Conservation (phyloP, 805 yeast species). For the Isabelozyma gotoi region DNA sequence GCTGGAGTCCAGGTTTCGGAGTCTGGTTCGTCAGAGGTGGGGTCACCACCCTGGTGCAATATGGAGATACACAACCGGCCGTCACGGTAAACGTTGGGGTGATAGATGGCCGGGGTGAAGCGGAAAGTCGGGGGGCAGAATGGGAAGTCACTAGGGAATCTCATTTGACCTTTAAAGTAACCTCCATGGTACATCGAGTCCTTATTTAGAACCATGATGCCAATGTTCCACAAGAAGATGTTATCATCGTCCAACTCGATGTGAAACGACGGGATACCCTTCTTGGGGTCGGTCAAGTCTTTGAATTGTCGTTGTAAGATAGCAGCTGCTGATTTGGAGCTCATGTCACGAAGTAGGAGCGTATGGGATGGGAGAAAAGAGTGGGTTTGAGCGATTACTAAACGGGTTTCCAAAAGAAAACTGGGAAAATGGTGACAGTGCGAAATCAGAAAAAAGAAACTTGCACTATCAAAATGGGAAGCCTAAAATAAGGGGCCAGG, state of each 20-base stretch:
- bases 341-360: conserved; percentile 21
- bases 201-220: conserved; percentile 86
- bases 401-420: not conserved
- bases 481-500: no score
- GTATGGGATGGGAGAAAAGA: not conserved
- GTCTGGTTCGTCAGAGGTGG: conserved; percentile 86
- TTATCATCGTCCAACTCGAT: conserved; percentile 61
- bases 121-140: conserved; percentile 90
- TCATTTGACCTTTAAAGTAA: conserved; percentile 90
- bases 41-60: conserved; percentile 88
- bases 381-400: no score
- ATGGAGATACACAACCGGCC: conserved; percentile 93
- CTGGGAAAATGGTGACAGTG: not conserved
- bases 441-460: not conserved
- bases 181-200: conserved; percentile 95
- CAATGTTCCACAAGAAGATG: conserved; percentile 74
- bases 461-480: no score
- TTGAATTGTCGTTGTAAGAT: conserved; percentile 88
- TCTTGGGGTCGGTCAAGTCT: conserved; percentile 90
- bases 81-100: conserved; percentile 92
- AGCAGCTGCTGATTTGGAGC: conserved; percentile 69
- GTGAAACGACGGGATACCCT: conserved; percentile 61
- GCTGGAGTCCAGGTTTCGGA: conserved; percentile 94
- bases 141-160: conserved; percentile 89
- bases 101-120: conserved; percentile 90